phyloP scores from a whole-genome alignment of 2,329 filamentous ascomycete genomes.

The Fusarium tricinctum region DNA sequence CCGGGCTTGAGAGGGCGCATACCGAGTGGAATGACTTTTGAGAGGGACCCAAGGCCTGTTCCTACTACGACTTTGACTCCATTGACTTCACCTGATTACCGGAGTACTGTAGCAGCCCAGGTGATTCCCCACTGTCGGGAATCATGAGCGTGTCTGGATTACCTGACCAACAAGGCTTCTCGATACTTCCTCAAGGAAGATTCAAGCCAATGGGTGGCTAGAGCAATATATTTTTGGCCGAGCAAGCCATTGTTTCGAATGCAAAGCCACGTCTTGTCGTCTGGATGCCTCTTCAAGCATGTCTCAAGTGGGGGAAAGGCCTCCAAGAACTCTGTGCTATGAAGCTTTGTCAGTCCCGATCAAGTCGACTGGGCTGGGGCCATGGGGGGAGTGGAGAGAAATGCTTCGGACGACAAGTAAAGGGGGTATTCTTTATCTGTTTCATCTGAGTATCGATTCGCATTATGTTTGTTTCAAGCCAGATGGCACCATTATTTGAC shows the following conservation, averaged over 20 bases:
- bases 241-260: constrained; percentile 11
- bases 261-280: too few relatives aligned
- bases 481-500: not conserved
- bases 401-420: constrained; percentile 5
- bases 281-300: not conserved
- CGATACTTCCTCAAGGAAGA: too few relatives aligned
- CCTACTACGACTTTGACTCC: not conserved
- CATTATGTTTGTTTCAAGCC: constrained; percentile 31
- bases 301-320: not conserved
- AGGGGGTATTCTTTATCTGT: not conserved
- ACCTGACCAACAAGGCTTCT: not conserved
- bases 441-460: constrained; percentile 23
- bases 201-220: too few relatives aligned
- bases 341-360: constrained; percentile 1
- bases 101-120: constrained; percentile 5
- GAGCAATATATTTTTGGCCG: too few relatives aligned
- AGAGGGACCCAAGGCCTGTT: too few relatives aligned
- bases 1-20: not conserved
- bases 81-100: constrained; percentile 6
- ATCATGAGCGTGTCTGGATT: constrained; percentile 17
- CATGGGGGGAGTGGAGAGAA: not conserved
- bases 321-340: constrained; percentile 4
- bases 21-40: too few relatives aligned
- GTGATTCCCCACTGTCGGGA: constrained; percentile 16
- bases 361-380: not conserved